Conservation (phyloP, 345 rosid species). For the Linum lewisii region DNA sequence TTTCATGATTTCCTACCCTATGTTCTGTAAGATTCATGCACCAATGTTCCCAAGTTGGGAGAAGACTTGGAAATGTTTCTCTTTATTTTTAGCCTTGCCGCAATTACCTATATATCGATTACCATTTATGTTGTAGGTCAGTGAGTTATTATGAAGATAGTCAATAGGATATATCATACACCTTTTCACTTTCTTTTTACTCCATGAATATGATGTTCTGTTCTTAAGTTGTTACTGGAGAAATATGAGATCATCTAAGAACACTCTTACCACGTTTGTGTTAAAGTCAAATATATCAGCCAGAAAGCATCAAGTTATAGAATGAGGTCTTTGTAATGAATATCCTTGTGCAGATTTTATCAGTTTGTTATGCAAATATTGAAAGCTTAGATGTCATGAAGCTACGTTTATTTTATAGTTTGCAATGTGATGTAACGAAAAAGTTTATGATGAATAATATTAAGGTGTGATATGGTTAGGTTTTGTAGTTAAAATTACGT, state of each 20-base stretch:
- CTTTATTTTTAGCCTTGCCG: background rate
- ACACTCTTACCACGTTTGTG: too few relatives aligned
- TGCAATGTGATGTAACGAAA: too few relatives aligned
- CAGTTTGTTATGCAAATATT: background rate
- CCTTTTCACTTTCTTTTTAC: background rate
- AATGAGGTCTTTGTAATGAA: too few relatives aligned
- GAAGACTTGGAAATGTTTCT: background rate
- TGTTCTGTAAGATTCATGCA: too few relatives aligned
- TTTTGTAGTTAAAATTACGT: too few relatives aligned
- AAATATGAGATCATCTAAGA: background rate
- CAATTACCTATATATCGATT: background rate
- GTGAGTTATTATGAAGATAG: background rate
- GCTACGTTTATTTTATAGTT: background rate
- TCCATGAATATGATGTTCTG: background rate
- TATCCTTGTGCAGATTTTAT: background rate
- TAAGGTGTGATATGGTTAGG: too few relatives aligned
- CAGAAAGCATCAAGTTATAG: background rate
- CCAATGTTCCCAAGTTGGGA: background rate
- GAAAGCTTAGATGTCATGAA: background rate
- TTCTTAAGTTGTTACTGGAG: background rate
- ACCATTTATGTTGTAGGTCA: background rate
- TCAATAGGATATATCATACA: too few relatives aligned
- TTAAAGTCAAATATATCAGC: background rate
- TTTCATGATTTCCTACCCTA: background rate
- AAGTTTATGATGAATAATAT: too few relatives aligned